Evolutionary conservation across 306 rosid species (phyloP), one percentile per base, ranked within the genome.

Genomic region (Pueraria montana): DNA sequence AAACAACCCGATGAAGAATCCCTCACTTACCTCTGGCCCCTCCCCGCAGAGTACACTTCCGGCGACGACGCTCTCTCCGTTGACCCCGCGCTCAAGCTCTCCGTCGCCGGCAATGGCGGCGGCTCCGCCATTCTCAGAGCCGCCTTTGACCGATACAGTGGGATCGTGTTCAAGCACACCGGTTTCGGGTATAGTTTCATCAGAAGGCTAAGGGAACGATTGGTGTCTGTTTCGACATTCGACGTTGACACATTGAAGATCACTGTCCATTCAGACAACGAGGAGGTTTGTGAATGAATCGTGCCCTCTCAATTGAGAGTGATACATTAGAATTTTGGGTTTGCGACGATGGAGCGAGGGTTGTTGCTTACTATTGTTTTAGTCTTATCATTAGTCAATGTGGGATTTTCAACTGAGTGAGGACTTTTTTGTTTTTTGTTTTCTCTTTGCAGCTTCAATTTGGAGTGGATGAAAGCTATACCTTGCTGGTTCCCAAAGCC

Each of bases 401-500:
- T 34, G 40, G 8, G 40, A 34, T n/a, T 4, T 53, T 4, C 61
- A 21, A 56, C 63, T 21, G 63, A 53, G 7, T 52, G 16, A 13
- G 36, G 11, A 11, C 11, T 61, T 12, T 23, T 65, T n/a, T n/a
- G n/a, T n/a, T 4, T 10, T 70, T 34, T 34, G 6, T 34, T 7
- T 26, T 43, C 40, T 27, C 50, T 42, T 24, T 86, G 72, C 89
- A 96, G 99, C 97, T 96, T 86, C 96, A 94, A 85, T 91, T 96
- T 69, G 99, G 97, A 20, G 95, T 88, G 50, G 99, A 96, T 74
- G 99, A 96, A 87, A 96, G 97, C 91, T 94, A 96, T 81, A 73
- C 83, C 42, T 89, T 96, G 89, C 20, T 76, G 55, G 88, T 94
- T 78, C 76, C 89, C 30, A 88, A 86, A 80, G 80, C 88, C 52